These are phyloP conservation scores for Peziza echinospora DNA, from an alignment of 495 filamentous ascomycete genomes.

Conservation along the genomic window DNA sequence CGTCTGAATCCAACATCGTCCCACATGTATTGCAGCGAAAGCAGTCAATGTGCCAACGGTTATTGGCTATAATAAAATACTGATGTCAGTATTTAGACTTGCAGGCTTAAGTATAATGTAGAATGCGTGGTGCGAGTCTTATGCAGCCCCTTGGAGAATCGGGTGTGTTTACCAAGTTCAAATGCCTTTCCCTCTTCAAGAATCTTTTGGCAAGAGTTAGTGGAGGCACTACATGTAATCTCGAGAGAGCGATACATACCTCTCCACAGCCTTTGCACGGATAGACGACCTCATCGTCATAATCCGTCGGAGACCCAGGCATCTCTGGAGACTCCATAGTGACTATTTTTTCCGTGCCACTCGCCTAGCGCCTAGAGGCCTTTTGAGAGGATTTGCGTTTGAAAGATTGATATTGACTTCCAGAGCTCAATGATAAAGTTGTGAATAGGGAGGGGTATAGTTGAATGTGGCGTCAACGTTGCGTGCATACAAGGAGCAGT, in stretches of 20 bases:
- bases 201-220: conserved; percentile 34
- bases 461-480: too few relatives aligned
- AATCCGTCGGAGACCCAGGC: conserved; percentile 53
- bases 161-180: conserved; percentile 57
- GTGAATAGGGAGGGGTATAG: too few relatives aligned
- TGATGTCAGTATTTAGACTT: not conserved
- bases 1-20: conserved; percentile 91
- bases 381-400: too few relatives aligned
- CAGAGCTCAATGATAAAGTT: too few relatives aligned
- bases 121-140: conserved; percentile 1
- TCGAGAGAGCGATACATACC: conserved; percentile 28
- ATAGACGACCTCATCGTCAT: conserved; percentile 67
- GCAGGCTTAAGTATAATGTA: conserved; percentile 1
- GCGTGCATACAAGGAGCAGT: too few relatives aligned
- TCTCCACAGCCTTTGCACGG: conserved; percentile 97
- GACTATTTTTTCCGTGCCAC: conserved; percentile 7
- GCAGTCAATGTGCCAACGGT: conserved; percentile 98
- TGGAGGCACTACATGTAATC: not conserved
- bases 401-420: too few relatives aligned
- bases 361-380: conserved; percentile 3
- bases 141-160: not conserved
- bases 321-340: conserved; percentile 40
- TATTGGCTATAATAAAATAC: conserved; percentile 44
- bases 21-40: conserved; percentile 95
- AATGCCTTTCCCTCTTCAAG: conserved; percentile 97